Evolutionary conservation across 805 yeast species (phyloP), one percentile per base, ranked within the genome.

Genomic region (Scheffersomyces stipitis): DNA sequence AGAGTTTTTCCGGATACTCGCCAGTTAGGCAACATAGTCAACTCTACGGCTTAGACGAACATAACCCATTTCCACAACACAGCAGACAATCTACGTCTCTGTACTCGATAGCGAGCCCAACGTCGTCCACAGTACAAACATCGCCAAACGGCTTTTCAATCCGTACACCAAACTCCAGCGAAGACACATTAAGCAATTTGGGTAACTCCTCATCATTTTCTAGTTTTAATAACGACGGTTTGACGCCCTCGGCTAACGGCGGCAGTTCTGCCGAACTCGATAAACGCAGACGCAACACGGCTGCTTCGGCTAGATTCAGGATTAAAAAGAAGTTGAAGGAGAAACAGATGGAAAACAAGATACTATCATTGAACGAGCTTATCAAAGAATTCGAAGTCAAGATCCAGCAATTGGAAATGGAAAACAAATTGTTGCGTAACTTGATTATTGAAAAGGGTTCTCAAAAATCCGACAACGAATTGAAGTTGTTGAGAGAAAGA

Each of bases 251-350:
- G 4, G 26, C 34, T 5, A 18, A 22, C 14, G 29, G 33, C 30
- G 38, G 35, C 13, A 9, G n/a, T 15, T 34, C 40, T 30, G 34
- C 57, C 22, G 69, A 63, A 26, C 38, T 56, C 20, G 82, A 78
- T 42, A 80, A 78, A 51, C 66, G 80, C 43, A 64, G 75, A 39
- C 64, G 83, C 44, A 80, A 79, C 52, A 78, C 86, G 2, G 78
- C 80, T 4, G 87, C 87, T 0, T 72, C 80, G 30, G 86, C 86
- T 0, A 60, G 84, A 35, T 81, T 81, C 57, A 60, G 86, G 45
- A 65, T 76, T 30, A 81, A 80, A 59, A 79, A 79, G 68, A 80
- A 79, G 53, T 50, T 72, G 43, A 77, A 69, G 52, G 83, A 79
- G 46, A 73, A 70, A 48, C 78, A 78, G 50, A 73, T 81, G 80